Evolutionary conservation across 768 basidiomycete genomes (phyloP).

Genomic region (Phlebiopsis flavidoalba): DNA sequence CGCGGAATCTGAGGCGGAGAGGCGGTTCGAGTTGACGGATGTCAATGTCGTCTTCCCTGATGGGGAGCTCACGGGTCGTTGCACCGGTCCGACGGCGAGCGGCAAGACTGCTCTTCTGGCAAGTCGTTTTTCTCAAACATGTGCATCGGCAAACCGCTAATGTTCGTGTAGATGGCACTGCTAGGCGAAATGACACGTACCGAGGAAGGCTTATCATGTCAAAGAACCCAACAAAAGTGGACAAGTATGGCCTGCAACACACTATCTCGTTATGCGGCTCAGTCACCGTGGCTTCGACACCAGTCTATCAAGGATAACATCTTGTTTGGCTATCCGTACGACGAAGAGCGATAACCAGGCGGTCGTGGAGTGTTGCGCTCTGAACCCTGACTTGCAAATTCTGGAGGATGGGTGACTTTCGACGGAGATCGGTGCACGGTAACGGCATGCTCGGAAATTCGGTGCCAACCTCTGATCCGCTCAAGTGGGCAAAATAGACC

Average conservation of each 20-base stretch:
- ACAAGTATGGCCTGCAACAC: conserved; percentile 57
- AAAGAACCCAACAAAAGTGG: conserved; percentile 56
- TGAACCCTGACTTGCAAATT: conserved; percentile 74
- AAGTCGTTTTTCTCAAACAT: conserved; percentile 17
- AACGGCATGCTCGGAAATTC: neutral
- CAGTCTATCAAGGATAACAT: conserved; percentile 57
- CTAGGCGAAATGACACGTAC: conserved; percentile 67
- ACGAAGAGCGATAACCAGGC: conserved; percentile 68
- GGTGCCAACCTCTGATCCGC: neutral
- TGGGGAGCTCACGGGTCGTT: conserved; percentile 62
- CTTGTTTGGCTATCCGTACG: conserved; percentile 48
- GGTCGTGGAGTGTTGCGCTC: conserved; percentile 81
- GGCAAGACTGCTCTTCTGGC: conserved; percentile 81
- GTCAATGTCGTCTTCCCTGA: conserved; percentile 68
- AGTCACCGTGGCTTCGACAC: conserved; percentile 41
- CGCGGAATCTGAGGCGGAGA: conserved; percentile 26
- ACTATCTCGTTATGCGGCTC: conserved; percentile 42
- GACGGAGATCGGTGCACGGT: conserved; percentile 79
- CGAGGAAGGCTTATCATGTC: conserved; percentile 54
- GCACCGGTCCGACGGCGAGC: conserved; percentile 74
- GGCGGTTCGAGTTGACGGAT: conserved; percentile 63
- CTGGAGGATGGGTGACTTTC: conserved; percentile 84
- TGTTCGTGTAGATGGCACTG: conserved; percentile 49
- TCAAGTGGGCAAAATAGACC: conserved; percentile 25
- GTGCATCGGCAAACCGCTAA: conserved; percentile 18